Percentiles rank a stretch among this genome's conserved stretches.
phyloP scores from a whole-genome alignment of 148 eudicot species.

The Vaccinium corymbosum region DNA sequence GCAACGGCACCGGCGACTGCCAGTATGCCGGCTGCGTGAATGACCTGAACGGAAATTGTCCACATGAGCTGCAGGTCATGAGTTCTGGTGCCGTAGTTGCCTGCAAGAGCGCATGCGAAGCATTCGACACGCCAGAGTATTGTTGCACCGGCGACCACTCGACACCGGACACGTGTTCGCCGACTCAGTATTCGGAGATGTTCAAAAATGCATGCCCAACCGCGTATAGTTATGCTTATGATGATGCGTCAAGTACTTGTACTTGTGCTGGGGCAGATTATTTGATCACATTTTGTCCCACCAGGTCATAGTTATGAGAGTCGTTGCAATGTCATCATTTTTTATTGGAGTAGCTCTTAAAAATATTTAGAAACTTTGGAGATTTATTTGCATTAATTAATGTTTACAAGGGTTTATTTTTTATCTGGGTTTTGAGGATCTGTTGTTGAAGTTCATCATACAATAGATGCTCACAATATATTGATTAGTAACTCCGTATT shows the following conservation, averaged over 20 bases:
- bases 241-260: conserved; percentile 73
- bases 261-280: conserved; percentile 76
- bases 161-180: conserved; percentile 51
- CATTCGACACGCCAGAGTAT: neutral
- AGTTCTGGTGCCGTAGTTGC: conserved; percentile 43
- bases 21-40: conserved; percentile 62
- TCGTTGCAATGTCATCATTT: neutral
- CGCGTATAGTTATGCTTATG: conserved; percentile 86
- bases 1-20: conserved; percentile 48
- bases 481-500: too few relatives aligned
- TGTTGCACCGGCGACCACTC: neutral
- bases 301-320: neutral
- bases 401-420: neutral
- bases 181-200: conserved; percentile 55
- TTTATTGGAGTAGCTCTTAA: neutral
- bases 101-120: neutral
- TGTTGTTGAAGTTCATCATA: neutral
- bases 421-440: neutral
- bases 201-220: conserved; percentile 79
- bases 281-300: conserved; percentile 72
- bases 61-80: conserved; percentile 46
- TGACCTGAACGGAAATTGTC: conserved; percentile 57
- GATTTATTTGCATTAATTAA: neutral
- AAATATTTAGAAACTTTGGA: neutral
- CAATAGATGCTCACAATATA: neutral